Evolutionary conservation across 2,329 filamentous ascomycete species (phyloP).

Genomic region (Xylariaceae sp.): DNA sequence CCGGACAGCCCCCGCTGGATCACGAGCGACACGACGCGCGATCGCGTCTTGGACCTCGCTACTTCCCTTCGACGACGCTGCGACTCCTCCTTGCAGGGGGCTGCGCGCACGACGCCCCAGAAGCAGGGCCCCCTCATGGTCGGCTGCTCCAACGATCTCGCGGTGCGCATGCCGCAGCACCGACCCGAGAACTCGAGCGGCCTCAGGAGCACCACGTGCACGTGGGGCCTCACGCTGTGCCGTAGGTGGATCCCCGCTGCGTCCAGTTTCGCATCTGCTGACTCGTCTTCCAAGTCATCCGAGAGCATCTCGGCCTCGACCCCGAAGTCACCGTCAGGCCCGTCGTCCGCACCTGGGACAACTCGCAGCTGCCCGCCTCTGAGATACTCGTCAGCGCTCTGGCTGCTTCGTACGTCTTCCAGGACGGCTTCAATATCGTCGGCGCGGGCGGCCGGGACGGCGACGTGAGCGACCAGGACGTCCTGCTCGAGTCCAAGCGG

Average conservation of each 20-base stretch:
- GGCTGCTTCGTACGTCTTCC: conserved; percentile 3
- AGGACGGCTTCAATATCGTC: conserved; percentile 3
- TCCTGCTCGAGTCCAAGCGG: background rate
- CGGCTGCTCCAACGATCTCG: conserved; percentile 1
- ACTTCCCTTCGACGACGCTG: background rate
- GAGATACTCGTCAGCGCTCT: conserved; percentile 3
- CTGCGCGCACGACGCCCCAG: background rate
- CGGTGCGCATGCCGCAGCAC: conserved; percentile 2
- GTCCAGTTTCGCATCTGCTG: too few species aligned
- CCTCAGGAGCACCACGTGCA: conserved; percentile 1
- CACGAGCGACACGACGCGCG: background rate
- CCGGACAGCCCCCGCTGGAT: background rate
- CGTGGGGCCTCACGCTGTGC: conserved; percentile 1
- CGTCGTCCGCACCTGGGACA: conserved; percentile 2
- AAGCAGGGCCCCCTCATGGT: conserved; percentile 1
- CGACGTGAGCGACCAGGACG: background rate
- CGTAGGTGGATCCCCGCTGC: too few species aligned
- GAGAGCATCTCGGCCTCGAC: background rate
- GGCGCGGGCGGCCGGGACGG: conserved; percentile 1
- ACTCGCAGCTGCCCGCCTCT: background rate
- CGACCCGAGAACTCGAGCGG: background rate
- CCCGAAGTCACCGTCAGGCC: background rate
- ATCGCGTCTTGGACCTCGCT: background rate
- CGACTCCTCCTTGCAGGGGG: background rate
- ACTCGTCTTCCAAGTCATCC: too few species aligned